Conservation (phyloP, 2,329 filamentous ascomycete genomes). For the Trichoderma sp. region DNA sequence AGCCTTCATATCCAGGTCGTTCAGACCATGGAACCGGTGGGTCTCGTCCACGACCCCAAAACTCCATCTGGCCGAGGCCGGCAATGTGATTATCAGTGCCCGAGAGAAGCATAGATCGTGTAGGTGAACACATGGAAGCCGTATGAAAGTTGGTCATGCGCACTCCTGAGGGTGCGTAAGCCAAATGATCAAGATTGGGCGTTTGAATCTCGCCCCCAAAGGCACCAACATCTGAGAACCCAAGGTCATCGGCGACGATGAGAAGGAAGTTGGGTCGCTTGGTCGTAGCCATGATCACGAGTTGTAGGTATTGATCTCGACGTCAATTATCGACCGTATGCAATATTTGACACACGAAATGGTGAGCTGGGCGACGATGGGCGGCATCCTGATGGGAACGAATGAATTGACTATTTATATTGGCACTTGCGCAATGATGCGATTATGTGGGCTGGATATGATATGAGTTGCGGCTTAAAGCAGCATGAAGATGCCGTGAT, state of each 20-base stretch:
- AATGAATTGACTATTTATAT: neutral
- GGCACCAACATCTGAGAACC: constrained; percentile 32
- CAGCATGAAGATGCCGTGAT: neutral
- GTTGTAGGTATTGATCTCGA: neutral
- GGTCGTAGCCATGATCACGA: neutral
- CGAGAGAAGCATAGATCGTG: constrained; percentile 64
- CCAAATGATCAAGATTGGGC: constrained; percentile 33
- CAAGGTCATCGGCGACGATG: constrained; percentile 36
- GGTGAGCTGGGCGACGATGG: neutral
- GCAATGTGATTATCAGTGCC: constrained; percentile 55
- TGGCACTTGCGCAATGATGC: neutral
- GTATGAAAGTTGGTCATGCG: constrained; percentile 53
- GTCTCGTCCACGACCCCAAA: constrained; percentile 9
- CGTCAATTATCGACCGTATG: neutral
- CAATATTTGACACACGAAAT: neutral
- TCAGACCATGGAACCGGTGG: constrained; percentile 13
- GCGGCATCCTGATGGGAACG: neutral
- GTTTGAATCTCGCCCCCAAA: constrained; percentile 36
- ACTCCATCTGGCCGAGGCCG: constrained; percentile 39
- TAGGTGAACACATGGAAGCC: constrained; percentile 63
- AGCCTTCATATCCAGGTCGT: constrained; percentile 59
- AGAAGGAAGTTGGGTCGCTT: constrained; percentile 36
- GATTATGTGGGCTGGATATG: neutral
- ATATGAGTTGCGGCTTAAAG: neutral
- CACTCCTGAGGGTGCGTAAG: constrained; percentile 38